These are phyloP conservation scores for Rhodamnia argentea DNA, from an alignment of 345 rosid genomes.

Conservation along the genomic window DNA sequence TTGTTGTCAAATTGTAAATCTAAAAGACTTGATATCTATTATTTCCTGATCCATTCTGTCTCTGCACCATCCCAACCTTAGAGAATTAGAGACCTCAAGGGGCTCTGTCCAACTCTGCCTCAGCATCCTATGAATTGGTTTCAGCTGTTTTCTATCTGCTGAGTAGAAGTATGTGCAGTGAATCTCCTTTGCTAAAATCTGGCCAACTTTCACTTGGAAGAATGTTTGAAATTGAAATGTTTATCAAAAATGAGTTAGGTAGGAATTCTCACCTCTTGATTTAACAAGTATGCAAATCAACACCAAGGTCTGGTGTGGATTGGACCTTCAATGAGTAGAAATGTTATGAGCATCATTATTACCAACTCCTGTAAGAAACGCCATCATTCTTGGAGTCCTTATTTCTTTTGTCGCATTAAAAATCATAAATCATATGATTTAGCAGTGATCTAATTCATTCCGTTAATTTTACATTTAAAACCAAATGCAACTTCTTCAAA, in stretches of 20 bases:
- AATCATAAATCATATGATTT: not conserved
- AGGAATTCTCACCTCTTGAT: not conserved
- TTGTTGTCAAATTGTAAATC: not conserved
- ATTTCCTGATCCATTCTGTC: not conserved
- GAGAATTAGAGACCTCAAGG: not conserved
- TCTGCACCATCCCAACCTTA: not conserved
- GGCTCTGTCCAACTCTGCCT: not conserved
- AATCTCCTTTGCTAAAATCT: not conserved
- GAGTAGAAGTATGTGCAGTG: not conserved
- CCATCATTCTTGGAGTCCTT: not conserved
- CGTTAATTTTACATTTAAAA: not conserved
- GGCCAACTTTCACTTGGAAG: not conserved
- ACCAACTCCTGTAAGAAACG: not conserved
- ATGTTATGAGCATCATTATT: not conserved
- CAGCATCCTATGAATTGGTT: not conserved
- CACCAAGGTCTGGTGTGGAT: not conserved
- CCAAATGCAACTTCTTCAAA: not conserved
- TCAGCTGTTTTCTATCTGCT: not conserved
- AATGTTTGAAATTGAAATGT: not conserved
- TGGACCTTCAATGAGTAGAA: not conserved
- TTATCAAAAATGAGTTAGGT: not conserved
- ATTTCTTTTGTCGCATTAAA: not conserved
- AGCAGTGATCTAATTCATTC: not conserved
- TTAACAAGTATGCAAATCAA: not conserved
- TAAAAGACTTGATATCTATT: not conserved